These are phyloP conservation scores for Colletotrichum acutatum DNA, from an alignment of 2,329 filamentous ascomycete species.

Conservation along the genomic window DNA sequence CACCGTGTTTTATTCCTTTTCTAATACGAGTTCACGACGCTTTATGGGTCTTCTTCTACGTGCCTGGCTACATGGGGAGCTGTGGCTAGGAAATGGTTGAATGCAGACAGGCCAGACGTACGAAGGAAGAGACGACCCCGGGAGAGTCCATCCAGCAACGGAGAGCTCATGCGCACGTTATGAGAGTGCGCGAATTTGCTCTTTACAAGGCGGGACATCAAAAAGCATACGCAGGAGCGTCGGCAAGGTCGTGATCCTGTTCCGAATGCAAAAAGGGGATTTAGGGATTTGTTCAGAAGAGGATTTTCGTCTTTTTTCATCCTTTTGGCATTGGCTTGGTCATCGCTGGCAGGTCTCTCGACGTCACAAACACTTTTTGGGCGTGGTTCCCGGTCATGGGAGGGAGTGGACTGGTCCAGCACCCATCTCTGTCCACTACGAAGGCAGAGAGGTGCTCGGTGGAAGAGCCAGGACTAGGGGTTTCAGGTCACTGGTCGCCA, in stretches of 20 bases:
- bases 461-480: background rate
- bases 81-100: conserved; percentile 3
- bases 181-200: conserved; percentile 8
- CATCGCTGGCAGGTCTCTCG: conserved; percentile 15
- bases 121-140: conserved; percentile 22
- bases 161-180: conserved; percentile 17
- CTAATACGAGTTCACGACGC: conserved; percentile 36
- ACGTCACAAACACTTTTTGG: background rate
- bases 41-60: conserved; percentile 30
- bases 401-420: conserved; percentile 4
- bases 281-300: conserved; percentile 32
- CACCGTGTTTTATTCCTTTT: conserved; percentile 31
- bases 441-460: background rate
- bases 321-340: conserved; percentile 21
- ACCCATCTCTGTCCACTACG: background rate
- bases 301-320: conserved; percentile 22
- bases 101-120: conserved; percentile 15
- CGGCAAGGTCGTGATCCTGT: conserved; percentile 30
- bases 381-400: background rate
- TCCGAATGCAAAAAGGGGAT: conserved; percentile 24
- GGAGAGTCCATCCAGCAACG: conserved; percentile 26
- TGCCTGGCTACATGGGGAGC: conserved; percentile 22
- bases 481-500: conserved; percentile 30
- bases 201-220: conserved; percentile 23
- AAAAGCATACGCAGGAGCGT: conserved; percentile 32